Conservation (phyloP, 2,329 filamentous ascomycete species). For the Microcera coccophila region DNA sequence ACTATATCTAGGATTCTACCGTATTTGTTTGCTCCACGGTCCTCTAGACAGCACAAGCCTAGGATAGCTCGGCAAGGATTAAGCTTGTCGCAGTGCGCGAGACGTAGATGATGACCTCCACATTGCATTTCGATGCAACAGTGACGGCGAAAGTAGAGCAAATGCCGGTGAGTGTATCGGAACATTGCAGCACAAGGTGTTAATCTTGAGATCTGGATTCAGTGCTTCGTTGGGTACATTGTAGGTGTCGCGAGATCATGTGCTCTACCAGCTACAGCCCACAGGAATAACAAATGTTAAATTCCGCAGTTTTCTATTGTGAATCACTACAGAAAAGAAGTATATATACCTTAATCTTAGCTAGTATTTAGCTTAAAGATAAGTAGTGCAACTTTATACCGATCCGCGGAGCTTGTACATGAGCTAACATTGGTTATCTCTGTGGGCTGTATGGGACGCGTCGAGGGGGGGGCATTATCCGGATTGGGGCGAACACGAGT, state of each 20-base stretch:
- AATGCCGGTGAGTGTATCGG: not conserved
- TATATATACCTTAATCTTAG: too few species aligned
- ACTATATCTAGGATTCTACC: too few species aligned
- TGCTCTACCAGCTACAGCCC: not conserved
- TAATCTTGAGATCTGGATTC: not conserved
- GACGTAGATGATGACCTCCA: not conserved
- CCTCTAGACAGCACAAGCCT: too few species aligned
- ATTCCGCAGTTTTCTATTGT: not conserved
- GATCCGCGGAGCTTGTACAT: too few species aligned
- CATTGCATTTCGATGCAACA: not conserved
- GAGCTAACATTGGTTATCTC: not conserved
- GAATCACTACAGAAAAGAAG: not conserved
- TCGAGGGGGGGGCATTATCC: too few species aligned
- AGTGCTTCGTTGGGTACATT: not conserved
- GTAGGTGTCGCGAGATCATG: not conserved
- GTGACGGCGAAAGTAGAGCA: not conserved
- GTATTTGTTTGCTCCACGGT: too few species aligned
- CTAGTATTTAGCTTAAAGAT: not conserved
- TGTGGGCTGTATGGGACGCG: too few species aligned
- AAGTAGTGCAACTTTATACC: too few species aligned
- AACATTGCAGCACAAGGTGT: not conserved
- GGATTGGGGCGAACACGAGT: too few species aligned
- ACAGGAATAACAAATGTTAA: not conserved
- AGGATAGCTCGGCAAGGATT: not conserved
- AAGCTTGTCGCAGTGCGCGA: not conserved